Base-by-base conservation (phyloP, 1,139 yeast species). In the Taphrina flavorubra region DNA sequence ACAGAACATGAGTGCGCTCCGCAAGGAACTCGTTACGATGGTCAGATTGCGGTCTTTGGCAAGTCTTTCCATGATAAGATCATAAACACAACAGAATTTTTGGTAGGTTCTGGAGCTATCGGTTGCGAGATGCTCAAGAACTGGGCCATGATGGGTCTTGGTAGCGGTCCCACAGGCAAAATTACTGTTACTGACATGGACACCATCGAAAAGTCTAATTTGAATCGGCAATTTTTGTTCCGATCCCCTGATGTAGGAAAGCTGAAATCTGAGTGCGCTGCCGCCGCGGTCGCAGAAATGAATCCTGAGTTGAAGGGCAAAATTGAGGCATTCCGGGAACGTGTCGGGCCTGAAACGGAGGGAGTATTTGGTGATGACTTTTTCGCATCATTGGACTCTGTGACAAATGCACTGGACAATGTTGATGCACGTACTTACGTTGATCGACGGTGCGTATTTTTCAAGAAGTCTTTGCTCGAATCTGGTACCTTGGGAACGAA, bases 51-150 rank as follows among this genome's bases (percentile, higher is more conserved):
- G 4, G 97, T 94, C 1, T 92, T 92, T 75, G 99, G 99, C 72
- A 78, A 84, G 69, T 85, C 85, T 55, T 91, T 85, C 80, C 94
- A 90, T 76, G 86, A 88, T 74, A 82, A 81, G 64, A 80, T 94
- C 71, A 85, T 90, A 58, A 90, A 92, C 78, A 81, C 90, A 73
- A 88, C 85, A 76, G 91, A 92, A 5, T 94, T 94, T 78, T 82
- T 94, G 73, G 99, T 94, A 55, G 99, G 99, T 65, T 86, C 98
- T 1, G 99, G 99, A 77, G 99, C 99, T 51, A 94, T 94, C 82
- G 99, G 99, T 61, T 94, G 99, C 81, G 99, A 94, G 81, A 94
- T 95, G 95, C 83, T 94, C 76, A 94, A 94, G 80, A 92, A 92
- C 77, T 94, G 98, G 98, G 97, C 99, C 8, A 84, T 94, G 85